A percentile compares a stretch with the other conserved stretches of the same genome.
Evolutionary conservation across 2,329 filamentous ascomycete genomes (phyloP).

Genomic region (Pseudogymnoascus sp.): DNA sequence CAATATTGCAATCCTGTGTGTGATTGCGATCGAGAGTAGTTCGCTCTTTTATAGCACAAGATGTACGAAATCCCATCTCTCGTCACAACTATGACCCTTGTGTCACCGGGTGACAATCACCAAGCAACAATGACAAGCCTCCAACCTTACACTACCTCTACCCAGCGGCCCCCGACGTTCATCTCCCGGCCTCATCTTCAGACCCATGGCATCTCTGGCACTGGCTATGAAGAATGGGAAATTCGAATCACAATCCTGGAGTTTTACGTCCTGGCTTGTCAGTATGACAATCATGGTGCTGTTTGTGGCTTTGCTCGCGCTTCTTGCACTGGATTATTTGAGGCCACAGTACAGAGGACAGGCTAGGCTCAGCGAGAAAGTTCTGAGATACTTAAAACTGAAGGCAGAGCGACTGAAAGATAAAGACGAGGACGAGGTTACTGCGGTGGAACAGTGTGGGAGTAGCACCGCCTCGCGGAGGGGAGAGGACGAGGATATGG

Average conservation of each 20-base stretch:
- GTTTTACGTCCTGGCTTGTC: neutral
- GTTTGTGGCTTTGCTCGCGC: conserved; percentile 1
- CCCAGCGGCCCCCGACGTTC: neutral
- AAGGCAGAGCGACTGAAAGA: neutral
- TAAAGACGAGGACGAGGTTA: neutral
- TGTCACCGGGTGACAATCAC: too few species aligned
- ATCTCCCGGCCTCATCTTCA: neutral
- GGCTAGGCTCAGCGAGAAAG: neutral
- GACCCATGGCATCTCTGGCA: neutral
- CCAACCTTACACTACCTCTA: neutral
- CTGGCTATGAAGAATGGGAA: neutral
- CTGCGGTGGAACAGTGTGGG: neutral
- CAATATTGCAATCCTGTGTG: neutral
- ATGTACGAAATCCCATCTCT: neutral
- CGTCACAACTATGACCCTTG: neutral
- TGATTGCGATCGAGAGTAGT: neutral
- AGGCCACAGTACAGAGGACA: neutral
- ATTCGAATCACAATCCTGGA: neutral
- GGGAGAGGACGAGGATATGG: neutral
- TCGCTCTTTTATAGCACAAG: neutral
- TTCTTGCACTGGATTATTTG: neutral
- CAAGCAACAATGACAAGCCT: neutral
- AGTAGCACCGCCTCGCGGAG: neutral
- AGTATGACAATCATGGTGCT: neutral
- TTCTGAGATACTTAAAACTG: neutral